These are phyloP conservation scores for Daldinia decipiens DNA, from an alignment of 495 filamentous ascomycete genomes.

Conservation along the genomic window DNA sequence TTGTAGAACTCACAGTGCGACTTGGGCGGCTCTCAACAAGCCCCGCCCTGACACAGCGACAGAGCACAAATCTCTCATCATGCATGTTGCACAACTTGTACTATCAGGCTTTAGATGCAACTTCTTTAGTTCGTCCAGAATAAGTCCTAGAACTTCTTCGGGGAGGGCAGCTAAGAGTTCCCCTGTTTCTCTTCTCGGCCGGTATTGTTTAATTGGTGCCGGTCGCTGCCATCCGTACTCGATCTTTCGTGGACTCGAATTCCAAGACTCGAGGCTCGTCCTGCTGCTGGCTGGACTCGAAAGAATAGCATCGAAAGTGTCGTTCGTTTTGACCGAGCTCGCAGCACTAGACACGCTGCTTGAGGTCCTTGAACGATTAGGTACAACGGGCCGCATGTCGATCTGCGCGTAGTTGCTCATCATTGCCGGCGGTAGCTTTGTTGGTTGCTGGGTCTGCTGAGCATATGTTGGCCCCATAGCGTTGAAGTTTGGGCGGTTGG, in stretches of 20 bases:
- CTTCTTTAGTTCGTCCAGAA: slow-evolving; percentile 59
- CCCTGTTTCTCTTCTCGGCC: slow-evolving; percentile 51
- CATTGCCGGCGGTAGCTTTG: slow-evolving; percentile 38
- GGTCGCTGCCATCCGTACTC: slow-evolving; percentile 54
- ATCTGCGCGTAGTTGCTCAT: slow-evolving; percentile 48
- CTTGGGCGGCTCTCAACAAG: slow-evolving; percentile 73
- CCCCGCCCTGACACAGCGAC: slow-evolving; percentile 73
- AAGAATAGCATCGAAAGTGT: slow-evolving; percentile 48
- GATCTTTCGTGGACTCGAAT: slow-evolving; percentile 41
- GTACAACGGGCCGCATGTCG: slow-evolving; percentile 38
- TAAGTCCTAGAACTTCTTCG: slow-evolving; percentile 66
- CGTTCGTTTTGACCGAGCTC: slow-evolving; percentile 42
- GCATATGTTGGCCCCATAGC: slow-evolving; percentile 34
- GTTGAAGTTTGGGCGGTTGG: slow-evolving; percentile 37
- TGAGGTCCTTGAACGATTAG: slow-evolving; percentile 39
- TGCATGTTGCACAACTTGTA: slow-evolving; percentile 76
- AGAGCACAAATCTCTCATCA: slow-evolving; percentile 76
- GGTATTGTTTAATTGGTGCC: slow-evolving; percentile 50
- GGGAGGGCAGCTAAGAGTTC: slow-evolving; percentile 66
- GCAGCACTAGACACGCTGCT: slow-evolving; percentile 43
- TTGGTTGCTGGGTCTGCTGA: slow-evolving; percentile 34
- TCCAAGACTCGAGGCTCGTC: slow-evolving; percentile 56
- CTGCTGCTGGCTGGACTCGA: slow-evolving; percentile 50
- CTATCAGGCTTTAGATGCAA: slow-evolving; percentile 56
- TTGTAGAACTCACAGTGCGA: slow-evolving; percentile 65